Evolutionary conservation across 2,329 filamentous ascomycete genomes (phyloP), one percentile per base, ranked within the genome.

Genomic region (Scedosporium aurantiacum): DNA sequence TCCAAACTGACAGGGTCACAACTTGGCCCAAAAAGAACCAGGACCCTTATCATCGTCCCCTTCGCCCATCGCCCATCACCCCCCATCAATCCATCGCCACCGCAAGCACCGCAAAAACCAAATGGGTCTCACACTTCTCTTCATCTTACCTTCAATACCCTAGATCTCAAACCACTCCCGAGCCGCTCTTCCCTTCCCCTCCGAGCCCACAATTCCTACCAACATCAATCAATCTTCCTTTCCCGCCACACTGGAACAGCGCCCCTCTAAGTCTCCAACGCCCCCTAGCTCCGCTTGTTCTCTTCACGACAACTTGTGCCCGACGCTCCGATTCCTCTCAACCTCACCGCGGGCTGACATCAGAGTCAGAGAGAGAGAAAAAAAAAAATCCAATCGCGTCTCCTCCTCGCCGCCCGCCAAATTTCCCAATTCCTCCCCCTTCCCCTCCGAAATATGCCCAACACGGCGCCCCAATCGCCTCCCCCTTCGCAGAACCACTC

Each of bases 401-500:
- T 23, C 23, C 23, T 50, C 45, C 14, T 14, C 58, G 2, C 57
- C 6, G 4, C 14, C 23, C 58, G 2, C 57, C 6, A 12, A 37
- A 1, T 37, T 43, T 12, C 45, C 57, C 7, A 28, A 60, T 16
- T 43, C 23, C 27, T 18, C 25, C n/a, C 12, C 7, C n/a, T n/a
- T n/a, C n/a, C 41, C 21, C 45, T 43, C 40, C 7, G 8, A 21
- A 21, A 43, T 7, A 67, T 64, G 58, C 60, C 63, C 37, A 66
- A 68, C 59, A 61, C 59, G 14, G 32, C 47, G 12, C 59, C 27
- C 47, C 50, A 61, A 23, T 41, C 59, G n/a, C 47, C 47, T 40
- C 28, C 59, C 28, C 59, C 43, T n/a, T 27, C 47, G 23, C 50
- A 37, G 23, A 37, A 43, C 47, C 23, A 54, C 52, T 45, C 59